Evolutionary conservation across 1,284 basidiomycete species (phyloP), one percentile per base, ranked within the genome.

Genomic region (Ustilago sp.): DNA sequence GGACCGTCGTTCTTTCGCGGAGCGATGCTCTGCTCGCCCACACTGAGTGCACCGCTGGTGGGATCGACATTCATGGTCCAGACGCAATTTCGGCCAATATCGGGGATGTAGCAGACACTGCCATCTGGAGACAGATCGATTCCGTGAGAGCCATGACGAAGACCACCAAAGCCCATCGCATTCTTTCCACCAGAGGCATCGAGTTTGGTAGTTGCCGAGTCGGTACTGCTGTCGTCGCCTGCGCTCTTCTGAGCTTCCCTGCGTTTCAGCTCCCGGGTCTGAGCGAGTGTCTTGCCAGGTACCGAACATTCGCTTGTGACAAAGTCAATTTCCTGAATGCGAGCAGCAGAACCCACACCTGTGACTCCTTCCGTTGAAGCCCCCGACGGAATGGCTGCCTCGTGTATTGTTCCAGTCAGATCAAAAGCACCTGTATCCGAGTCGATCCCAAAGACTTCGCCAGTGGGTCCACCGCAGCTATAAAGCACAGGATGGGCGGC

Each of bases 51-150:
- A 15, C 85, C 63, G 59, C 82, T 68, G 36, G 41, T 43, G 0
- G 63, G 65, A 62, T 83, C 80, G 23, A 87, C 84, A 38, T 81
- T 70, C 77, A 87, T 87, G 7, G 86, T 79, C 82, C 87, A 87
- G 53, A 87, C 72, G 50, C 85, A 86, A 75, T 87, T 87, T 13
- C 87, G 82, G 2, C 87, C 87, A 48, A 86, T 87, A 66, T 52
- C 45, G 19, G 47, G 65, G 2, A 62, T 59, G 8, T 55, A 67
- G 58, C 57, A 61, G 38, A 74, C 31, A 28, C 32, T 63, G 13
- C 60, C 69, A 38, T 70, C 63, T 4, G 71, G 66, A 34, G 64
- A 69, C 9, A 74, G 59, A 38, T 72, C 65, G 41, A 71, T 70
- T 11, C 63, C 54, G 43, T 67, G 63, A 17, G 59, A 62, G 13